Evolutionary conservation across 345 rosid species (phyloP).

Genomic region (Arabidopsis arenosa): DNA sequence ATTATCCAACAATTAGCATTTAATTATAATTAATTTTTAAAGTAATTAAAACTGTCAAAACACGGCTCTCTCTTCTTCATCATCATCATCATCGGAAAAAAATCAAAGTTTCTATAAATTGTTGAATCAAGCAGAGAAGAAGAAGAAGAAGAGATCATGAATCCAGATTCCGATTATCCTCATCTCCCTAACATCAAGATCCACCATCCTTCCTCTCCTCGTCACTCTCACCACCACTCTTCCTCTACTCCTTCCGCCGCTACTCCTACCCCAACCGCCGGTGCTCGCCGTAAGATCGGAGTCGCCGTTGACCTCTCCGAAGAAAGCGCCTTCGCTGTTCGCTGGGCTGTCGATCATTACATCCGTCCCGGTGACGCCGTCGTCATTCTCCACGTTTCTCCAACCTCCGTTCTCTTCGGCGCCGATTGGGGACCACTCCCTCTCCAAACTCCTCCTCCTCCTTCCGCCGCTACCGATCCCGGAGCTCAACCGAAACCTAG

Average conservation of each 20-base stretch:
- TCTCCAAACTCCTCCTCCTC: conserved; percentile 45
- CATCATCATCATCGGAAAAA: background rate
- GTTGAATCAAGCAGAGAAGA: background rate
- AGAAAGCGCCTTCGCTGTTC: conserved; percentile 81
- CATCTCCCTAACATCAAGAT: conserved; percentile 79
- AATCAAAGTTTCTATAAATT: background rate
- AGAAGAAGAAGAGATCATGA: conserved; percentile 25
- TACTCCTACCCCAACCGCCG: conserved; percentile 80
- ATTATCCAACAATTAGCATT: conserved; percentile 37
- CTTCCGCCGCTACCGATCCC: conserved; percentile 19
- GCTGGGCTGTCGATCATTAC: conserved; percentile 88
- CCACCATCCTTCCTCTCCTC: conserved; percentile 58
- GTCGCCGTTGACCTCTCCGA: conserved; percentile 94
- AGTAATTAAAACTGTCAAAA: background rate
- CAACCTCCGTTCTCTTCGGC: conserved; percentile 93
- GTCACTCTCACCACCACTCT: conserved; percentile 51
- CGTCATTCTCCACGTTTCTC: conserved; percentile 93
- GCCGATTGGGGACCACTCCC: conserved; percentile 99
- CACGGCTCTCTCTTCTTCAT: conserved; percentile 28
- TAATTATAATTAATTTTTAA: background rate
- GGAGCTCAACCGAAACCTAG: conserved; percentile 44
- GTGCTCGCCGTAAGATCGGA: conserved; percentile 87
- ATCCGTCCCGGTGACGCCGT: conserved; percentile 94
- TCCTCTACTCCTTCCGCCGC: conserved; percentile 48
- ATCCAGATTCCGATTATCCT: conserved; percentile 58